These are phyloP conservation scores for Colletotrichum cordylinicola DNA, from an alignment of 2,329 filamentous ascomycete species.

Conservation along the genomic window DNA sequence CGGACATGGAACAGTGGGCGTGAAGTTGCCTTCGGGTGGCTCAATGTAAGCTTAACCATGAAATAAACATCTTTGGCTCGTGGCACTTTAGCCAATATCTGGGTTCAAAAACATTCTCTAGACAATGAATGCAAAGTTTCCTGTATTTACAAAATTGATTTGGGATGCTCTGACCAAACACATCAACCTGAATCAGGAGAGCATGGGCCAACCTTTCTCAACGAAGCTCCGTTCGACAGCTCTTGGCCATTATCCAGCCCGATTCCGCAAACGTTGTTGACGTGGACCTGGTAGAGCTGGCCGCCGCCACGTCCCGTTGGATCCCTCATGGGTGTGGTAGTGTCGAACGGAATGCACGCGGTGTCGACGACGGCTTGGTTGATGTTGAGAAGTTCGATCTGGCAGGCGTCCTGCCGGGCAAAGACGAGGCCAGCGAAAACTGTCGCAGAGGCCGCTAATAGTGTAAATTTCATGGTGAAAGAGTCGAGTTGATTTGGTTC, in stretches of 20 bases:
- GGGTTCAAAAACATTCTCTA: not conserved
- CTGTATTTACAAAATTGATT: not conserved
- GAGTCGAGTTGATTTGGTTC: not conserved
- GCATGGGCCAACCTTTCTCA: not conserved
- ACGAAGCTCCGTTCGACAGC: not conserved
- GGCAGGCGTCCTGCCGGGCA: not conserved
- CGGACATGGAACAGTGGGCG: not conserved
- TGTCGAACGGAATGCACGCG: not conserved
- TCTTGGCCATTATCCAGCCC: not conserved
- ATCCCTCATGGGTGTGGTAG: not conserved
- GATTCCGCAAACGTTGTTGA: not conserved
- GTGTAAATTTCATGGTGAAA: not conserved
- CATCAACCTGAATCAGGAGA: not conserved
- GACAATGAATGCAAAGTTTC: not conserved
- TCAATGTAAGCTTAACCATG: not conserved
- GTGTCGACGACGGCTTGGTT: not conserved
- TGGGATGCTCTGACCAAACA: not conserved
- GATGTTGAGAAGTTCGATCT: not conserved
- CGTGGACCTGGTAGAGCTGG: not conserved
- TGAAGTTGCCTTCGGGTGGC: not conserved
- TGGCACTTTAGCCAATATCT: not conserved
- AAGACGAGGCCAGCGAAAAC: not conserved
- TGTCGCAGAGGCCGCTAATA: not conserved
- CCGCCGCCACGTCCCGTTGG: not conserved
- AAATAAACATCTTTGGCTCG: not conserved